A percentile compares a stretch with the other conserved stretches of the same genome.
phyloP scores from a whole-genome alignment of 371 early-diverging fungal species.

The Nosema granulosis region DNA sequence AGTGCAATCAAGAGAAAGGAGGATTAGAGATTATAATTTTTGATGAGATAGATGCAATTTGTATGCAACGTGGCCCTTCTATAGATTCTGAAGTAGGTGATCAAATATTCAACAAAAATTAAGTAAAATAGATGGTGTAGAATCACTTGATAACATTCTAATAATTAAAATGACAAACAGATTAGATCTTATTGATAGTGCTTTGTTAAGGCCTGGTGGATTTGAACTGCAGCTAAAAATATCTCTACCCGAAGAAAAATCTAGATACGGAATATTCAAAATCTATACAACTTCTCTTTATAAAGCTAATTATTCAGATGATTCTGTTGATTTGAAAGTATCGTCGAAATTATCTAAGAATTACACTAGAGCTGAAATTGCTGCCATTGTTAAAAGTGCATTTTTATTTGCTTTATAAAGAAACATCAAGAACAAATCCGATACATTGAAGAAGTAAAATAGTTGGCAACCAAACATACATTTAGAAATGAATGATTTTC shows the following conservation, averaged over 20 bases:
- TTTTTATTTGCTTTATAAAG: conserved; percentile 93
- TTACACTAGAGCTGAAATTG: conserved; percentile 96
- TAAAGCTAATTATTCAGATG: conserved; percentile 74
- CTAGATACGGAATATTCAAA: conserved; percentile 74
- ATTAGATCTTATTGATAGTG: conserved; percentile 66
- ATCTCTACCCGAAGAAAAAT: conserved; percentile 71
- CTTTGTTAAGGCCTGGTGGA: conserved; percentile 69
- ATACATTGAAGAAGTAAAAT: conserved; percentile 66
- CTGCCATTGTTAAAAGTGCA: conserved; percentile 90
- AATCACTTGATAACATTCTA: conserved; percentile 65
- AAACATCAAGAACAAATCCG: conserved; percentile 72
- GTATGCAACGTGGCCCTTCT: conserved; percentile 89
- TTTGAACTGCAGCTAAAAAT: conserved; percentile 68
- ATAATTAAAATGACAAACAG: conserved; percentile 68
- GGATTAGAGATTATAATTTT: conserved; percentile 96
- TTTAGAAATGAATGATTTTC: conserved; percentile 82
- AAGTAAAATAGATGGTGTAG: conserved; percentile 72
- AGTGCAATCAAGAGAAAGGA: conserved; percentile 85
- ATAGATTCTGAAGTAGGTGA: conserved; percentile 94
- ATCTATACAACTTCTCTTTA: conserved; percentile 80
- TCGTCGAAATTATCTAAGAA: conserved; percentile 87
- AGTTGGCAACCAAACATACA: conserved; percentile 75
- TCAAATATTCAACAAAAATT: conserved; percentile 95
- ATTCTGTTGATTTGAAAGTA: conserved; percentile 79
- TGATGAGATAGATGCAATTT: conserved; percentile 98